These are phyloP conservation scores for Cicer chorassanicum DNA, from an alignment of 306 rosid species.

Conservation along the genomic window DNA sequence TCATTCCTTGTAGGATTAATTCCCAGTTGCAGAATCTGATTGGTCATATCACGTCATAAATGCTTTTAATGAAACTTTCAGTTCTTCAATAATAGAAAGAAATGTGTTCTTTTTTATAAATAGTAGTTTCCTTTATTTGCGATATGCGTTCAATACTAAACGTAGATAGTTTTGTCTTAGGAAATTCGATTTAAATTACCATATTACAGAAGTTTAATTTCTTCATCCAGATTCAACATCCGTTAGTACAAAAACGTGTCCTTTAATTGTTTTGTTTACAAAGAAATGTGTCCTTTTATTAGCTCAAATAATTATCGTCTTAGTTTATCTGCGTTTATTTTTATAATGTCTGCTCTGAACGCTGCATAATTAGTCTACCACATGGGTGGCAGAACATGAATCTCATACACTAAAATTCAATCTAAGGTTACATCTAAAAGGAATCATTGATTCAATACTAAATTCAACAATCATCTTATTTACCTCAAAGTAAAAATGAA, in stretches of 20 bases:
- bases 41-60: not conserved
- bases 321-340: not conserved
- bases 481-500: not conserved
- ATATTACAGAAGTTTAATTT: too few species aligned
- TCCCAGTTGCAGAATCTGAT: not conserved
- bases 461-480: conserved; percentile 16
- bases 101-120: not conserved
- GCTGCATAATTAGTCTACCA: not conserved
- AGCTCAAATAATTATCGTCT: not conserved
- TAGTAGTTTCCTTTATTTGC: too few species aligned
- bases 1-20: not conserved
- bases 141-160: too few species aligned
- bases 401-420: not conserved
- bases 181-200: too few species aligned
- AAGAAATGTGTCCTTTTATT: not conserved
- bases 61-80: not conserved
- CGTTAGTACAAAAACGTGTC: too few species aligned
- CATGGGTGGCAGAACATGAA: not conserved
- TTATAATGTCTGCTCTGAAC: not conserved
- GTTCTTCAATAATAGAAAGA: not conserved
- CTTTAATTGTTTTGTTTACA: not conserved
- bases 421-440: not conserved
- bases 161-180: too few species aligned
- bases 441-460: conserved; percentile 7
- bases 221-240: too few species aligned